phyloP scores from a whole-genome alignment of 441 rosid genomes.

The Populus trichocarpa region DNA sequence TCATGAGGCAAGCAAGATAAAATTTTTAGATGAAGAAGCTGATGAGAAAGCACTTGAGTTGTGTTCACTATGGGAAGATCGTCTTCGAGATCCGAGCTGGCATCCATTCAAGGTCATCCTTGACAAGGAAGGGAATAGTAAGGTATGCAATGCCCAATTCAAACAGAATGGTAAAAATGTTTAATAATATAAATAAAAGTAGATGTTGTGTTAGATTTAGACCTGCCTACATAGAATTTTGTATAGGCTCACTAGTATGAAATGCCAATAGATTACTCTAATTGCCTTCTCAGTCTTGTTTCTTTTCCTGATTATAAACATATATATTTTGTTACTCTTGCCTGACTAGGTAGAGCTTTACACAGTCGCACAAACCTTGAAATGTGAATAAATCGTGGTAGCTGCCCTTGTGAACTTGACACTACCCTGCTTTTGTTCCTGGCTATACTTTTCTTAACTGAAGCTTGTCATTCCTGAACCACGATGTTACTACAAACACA shows the following conservation, averaged over 20 bases:
- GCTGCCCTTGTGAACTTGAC: background rate
- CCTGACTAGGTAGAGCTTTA: background rate
- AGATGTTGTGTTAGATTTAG: no score
- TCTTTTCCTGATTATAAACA: background rate
- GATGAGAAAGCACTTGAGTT: constrained; percentile 29
- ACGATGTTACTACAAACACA: background rate
- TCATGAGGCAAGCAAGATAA: constrained; percentile 29
- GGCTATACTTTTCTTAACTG: background rate
- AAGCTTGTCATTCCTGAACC: background rate
- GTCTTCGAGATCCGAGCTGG: constrained; percentile 47
- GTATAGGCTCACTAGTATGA: background rate
- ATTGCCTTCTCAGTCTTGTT: no score
- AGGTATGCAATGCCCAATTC: constrained; percentile 25
- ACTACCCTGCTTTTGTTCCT: background rate
- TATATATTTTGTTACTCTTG: background rate
- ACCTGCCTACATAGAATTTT: background rate
- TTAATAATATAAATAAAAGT: no score
- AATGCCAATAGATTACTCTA: no score
- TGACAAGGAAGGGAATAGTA: constrained; percentile 29
- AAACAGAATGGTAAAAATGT: no score
- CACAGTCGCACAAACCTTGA: background rate
- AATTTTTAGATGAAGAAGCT: constrained; percentile 27
- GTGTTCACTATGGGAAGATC: constrained; percentile 45
- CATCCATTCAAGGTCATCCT: constrained; percentile 44
- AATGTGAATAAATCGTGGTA: no score